These are phyloP conservation scores for Coemansia sp. DNA, from an alignment of 192 early-diverging fungal genomes.

Conservation along the genomic window DNA sequence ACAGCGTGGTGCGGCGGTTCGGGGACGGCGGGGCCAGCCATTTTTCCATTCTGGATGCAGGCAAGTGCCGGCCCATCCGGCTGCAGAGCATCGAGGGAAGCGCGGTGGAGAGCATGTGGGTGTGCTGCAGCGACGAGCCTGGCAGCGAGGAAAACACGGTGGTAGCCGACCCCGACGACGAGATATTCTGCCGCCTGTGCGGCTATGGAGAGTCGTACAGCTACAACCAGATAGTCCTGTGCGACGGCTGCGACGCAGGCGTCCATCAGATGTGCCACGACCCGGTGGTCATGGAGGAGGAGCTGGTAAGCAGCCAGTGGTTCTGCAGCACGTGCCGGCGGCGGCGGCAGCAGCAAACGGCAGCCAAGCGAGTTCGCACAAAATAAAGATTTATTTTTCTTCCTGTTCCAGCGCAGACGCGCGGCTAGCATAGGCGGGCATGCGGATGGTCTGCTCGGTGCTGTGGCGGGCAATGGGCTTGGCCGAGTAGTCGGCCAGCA, in stretches of 20 bases:
- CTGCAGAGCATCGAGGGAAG: slow-evolving; percentile 25
- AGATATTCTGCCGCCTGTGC: slow-evolving; percentile 43
- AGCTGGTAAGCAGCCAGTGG: slow-evolving; percentile 44
- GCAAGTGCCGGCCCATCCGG: slow-evolving; percentile 26
- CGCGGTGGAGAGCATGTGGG: slow-evolving; percentile 47
- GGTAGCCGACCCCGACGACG: slow-evolving; percentile 49
- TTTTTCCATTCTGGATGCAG: slow-evolving; percentile 23
- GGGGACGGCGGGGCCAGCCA: slow-evolving; percentile 29
- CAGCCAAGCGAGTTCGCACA: slow-evolving; percentile 17
- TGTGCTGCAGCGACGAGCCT: slow-evolving; percentile 37
- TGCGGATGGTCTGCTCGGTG: slow-evolving; percentile 30
- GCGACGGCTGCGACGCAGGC: slow-evolving; percentile 48
- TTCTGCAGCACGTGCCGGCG: slow-evolving; percentile 40
- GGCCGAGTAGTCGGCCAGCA: slow-evolving; percentile 91
- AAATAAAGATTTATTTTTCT: slow-evolving; percentile 2
- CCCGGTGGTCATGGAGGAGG: slow-evolving; percentile 37
- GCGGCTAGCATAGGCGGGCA: slow-evolving; percentile 34
- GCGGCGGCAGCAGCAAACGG: slow-evolving; percentile 1
- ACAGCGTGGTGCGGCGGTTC: slow-evolving; percentile 31
- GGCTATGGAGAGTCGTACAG: slow-evolving; percentile 20
- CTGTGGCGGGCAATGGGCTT: slow-evolving; percentile 62
- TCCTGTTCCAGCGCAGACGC: slow-evolving; percentile 1
- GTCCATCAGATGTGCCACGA: slow-evolving; percentile 51
- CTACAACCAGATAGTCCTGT: slow-evolving; percentile 53
- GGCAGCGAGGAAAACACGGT: slow-evolving; percentile 33